These are phyloP conservation scores for Arctium minus DNA, from an alignment of 129 eudicot species.

Conservation along the genomic window DNA sequence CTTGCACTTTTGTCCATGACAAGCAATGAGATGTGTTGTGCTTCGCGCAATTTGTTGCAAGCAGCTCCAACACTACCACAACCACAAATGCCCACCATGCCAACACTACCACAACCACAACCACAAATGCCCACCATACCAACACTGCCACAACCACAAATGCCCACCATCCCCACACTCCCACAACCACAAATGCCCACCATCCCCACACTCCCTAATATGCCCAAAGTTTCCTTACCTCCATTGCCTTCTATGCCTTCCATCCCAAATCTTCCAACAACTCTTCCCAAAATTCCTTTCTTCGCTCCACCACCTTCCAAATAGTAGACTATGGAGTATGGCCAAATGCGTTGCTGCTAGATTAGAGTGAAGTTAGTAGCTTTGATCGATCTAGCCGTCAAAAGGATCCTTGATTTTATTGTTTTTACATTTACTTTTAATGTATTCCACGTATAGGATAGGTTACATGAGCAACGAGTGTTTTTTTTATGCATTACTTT, in stretches of 20 bases:
- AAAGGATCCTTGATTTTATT: not conserved
- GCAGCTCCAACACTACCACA: not conserved
- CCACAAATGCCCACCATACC: not conserved
- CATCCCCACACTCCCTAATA: not conserved
- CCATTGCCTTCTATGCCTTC: not conserved
- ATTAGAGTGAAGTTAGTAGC: not conserved
- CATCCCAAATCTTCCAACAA: not conserved
- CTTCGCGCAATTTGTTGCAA: not conserved
- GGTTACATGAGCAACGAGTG: not conserved
- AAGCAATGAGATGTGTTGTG: not conserved
- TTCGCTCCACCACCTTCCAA: not conserved
- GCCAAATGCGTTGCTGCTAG: not conserved
- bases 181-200: not conserved
- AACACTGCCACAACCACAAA: not conserved
- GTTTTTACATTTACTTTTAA: not conserved
- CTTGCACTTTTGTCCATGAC: not conserved
- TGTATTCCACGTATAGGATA: not conserved
- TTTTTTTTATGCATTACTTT: not conserved
- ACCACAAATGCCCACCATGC: not conserved
- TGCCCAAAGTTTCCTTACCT: not conserved
- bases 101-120: not conserved
- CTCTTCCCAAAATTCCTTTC: not conserved
- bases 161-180: not conserved
- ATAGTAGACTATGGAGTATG: not conserved
- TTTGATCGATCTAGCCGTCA: not conserved